These are phyloP conservation scores for Entelexis sorbosivorans DNA, from an alignment of 1,139 yeast genomes.

Conservation along the genomic window DNA sequence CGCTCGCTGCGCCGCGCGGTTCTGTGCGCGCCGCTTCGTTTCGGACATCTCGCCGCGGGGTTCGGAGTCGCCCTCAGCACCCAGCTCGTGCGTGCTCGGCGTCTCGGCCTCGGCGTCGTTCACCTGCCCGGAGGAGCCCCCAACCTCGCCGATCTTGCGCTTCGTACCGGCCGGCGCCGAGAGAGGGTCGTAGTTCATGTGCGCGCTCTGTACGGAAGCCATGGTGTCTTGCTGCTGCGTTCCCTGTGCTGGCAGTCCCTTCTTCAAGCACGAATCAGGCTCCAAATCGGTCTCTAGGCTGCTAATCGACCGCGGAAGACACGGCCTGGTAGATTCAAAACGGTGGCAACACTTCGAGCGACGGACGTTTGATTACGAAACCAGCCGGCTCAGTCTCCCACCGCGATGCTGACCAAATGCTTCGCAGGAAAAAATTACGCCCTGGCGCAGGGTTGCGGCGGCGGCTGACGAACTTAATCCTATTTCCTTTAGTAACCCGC, in stretches of 20 bases:
- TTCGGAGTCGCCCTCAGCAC: background rate
- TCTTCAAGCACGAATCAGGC: background rate
- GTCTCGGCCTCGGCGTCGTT: background rate
- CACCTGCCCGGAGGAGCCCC: background rate
- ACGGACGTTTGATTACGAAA: background rate
- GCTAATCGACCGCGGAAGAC: background rate
- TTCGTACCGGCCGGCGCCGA: slow-evolving; percentile 2
- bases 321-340: background rate
- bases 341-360: slow-evolving; percentile 1
- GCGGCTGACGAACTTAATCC: no score
- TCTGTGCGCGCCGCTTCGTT: slow-evolving; percentile 80
- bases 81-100: background rate
- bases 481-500: background rate
- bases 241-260: background rate
- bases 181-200: slow-evolving; percentile 5
- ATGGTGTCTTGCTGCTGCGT: background rate
- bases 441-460: background rate
- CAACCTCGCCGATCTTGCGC: slow-evolving; percentile 5
- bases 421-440: background rate
- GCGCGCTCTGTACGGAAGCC: slow-evolving; percentile 7
- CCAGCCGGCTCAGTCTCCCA: slow-evolving; percentile 1
- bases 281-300: background rate
- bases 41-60: slow-evolving; percentile 4
- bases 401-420: slow-evolving; percentile 4
- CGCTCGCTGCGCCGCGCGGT: slow-evolving; percentile 95